Evolutionary conservation across 257 asterid species (phyloP).

Genomic region (Gentiana macrophylla): DNA sequence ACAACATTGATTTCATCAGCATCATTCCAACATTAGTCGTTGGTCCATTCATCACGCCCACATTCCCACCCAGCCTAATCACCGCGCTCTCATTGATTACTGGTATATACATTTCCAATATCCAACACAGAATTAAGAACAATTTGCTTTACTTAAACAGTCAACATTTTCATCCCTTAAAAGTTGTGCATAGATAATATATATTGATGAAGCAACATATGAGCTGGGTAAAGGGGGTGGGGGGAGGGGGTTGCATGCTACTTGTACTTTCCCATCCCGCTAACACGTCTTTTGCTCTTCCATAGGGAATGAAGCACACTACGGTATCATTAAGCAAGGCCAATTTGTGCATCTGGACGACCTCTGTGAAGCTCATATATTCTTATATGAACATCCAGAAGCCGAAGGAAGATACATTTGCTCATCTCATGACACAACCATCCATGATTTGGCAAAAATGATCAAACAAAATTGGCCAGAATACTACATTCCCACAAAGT

Average conservation of each 20-base stretch:
- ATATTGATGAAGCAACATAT: no score
- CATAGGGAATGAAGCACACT: constrained; percentile 72
- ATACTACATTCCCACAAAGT: constrained; percentile 57
- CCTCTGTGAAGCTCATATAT: constrained; percentile 79
- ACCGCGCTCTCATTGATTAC: constrained; percentile 85
- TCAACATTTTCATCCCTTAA: neutral
- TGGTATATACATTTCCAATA: constrained; percentile 24
- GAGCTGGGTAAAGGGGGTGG: no score
- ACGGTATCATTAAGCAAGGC: constrained; percentile 71
- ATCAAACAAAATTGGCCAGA: constrained; percentile 73
- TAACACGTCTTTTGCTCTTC: neutral
- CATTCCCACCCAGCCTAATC: constrained; percentile 85
- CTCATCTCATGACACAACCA: constrained; percentile 68
- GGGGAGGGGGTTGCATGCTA: no score
- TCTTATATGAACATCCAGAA: constrained; percentile 67
- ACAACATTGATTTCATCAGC: constrained; percentile 55
- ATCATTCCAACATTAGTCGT: constrained; percentile 77
- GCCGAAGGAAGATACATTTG: constrained; percentile 78
- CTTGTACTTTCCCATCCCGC: neutral
- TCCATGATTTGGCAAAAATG: constrained; percentile 53
- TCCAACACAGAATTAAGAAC: neutral
- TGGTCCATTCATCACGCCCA: constrained; percentile 68
- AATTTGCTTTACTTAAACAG: neutral
- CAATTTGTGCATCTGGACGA: constrained; percentile 84
- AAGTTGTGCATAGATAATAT: no score